A percentile compares a stretch with the other conserved stretches of the same genome.
Conservation (phyloP, 169 alveolate species). For the Plasmodium inui region DNA sequence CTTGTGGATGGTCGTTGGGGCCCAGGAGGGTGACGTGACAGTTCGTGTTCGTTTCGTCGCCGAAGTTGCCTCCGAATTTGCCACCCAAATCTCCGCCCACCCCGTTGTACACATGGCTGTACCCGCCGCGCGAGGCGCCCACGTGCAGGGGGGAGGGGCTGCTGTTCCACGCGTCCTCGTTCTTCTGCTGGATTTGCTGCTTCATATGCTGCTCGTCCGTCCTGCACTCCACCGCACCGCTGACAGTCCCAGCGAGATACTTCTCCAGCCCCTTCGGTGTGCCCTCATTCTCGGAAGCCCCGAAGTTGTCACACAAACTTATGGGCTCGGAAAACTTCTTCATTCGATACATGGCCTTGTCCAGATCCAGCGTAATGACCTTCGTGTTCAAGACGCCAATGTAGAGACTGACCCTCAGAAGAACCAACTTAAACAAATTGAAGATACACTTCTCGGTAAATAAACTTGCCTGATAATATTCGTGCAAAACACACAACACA, state of each 20-base stretch:
- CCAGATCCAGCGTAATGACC: constrained; percentile 53
- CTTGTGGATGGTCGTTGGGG: not conserved
- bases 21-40: not conserved
- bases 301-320: constrained; percentile 20
- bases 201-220: not conserved
- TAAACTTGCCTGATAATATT: constrained; percentile 63
- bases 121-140: not conserved
- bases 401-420: constrained; percentile 44
- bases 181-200: too few species aligned
- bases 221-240: not conserved
- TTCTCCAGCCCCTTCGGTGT: not conserved
- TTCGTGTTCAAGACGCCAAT: constrained; percentile 26
- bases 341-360: constrained; percentile 73
- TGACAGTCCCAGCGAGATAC: not conserved
- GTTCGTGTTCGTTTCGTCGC: not conserved
- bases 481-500: constrained; percentile 63
- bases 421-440: constrained; percentile 65
- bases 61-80: not conserved
- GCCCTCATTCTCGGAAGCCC: not conserved
- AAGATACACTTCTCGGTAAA: constrained; percentile 70
- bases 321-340: constrained; percentile 69
- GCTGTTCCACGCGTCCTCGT: not conserved
- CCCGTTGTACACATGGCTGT: not conserved
- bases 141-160: not conserved
- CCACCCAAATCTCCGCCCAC: not conserved